Percentiles rank a stretch among this genome's conserved stretches.
Evolutionary conservation across 176 grass and related monocot species (phyloP).

Genomic region (Musa schizocarpa): DNA sequence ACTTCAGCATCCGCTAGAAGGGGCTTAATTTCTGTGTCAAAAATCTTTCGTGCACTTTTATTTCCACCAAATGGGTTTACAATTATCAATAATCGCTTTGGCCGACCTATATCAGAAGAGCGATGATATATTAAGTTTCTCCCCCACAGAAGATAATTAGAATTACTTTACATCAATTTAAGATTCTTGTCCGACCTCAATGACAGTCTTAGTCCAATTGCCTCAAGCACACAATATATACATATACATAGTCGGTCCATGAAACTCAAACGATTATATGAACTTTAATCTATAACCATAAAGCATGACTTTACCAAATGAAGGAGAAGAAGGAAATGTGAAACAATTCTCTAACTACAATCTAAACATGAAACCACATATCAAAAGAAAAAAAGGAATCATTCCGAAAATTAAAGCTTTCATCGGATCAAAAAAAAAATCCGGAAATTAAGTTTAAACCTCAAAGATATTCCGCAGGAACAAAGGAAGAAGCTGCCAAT

Average conservation of each 20-base stretch:
- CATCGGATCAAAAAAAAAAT: not conserved
- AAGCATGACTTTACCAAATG: too few relatives aligned
- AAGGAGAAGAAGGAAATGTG: not conserved
- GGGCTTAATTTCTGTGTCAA: slow-evolving; percentile 54
- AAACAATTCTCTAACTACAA: not conserved
- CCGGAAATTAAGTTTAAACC: not conserved
- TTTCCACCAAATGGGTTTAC: slow-evolving; percentile 95
- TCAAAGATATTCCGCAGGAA: not conserved
- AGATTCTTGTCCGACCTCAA: not conserved
- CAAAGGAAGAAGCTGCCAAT: not conserved
- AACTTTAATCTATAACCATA: too few relatives aligned
- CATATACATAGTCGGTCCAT: too few relatives aligned
- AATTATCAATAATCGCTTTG: slow-evolving; percentile 80
- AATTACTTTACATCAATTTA: not conserved
- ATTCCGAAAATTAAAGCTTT: not conserved
- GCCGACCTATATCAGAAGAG: slow-evolving; percentile 45
- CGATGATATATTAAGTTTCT: not conserved
- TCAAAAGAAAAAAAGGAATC: not conserved
- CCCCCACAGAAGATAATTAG: not conserved
- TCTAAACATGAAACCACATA: not conserved
- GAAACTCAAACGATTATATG: too few relatives aligned
- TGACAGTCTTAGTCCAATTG: not conserved
- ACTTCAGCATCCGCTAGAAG: slow-evolving; percentile 71
- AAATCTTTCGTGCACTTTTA: slow-evolving; percentile 49
- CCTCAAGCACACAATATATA: too few relatives aligned